Base-by-base conservation (phyloP, 257 asterid genomes). In the Gentiana macrophylla region DNA sequence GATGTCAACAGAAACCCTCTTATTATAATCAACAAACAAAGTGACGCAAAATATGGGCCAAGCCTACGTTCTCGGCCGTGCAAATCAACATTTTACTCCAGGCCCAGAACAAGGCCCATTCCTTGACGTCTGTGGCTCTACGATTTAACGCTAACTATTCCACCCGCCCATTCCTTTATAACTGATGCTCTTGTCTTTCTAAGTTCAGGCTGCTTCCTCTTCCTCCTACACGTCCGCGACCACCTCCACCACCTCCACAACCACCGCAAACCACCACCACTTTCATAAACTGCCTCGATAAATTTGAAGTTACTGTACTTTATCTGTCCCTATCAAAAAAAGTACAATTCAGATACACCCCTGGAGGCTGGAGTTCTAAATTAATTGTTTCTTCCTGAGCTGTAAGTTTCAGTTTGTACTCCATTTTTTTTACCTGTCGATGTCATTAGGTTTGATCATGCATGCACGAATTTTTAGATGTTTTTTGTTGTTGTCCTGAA, bases 91-190 rank as follows among this genome's bases (percentile, higher is more conserved):
- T 13, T 5, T 32, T 6, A 47, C 53, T 49, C 44, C 50, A 34
- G 4, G 52, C 12, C 15, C 55, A 44, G 35, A 60, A 13, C n/a
- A 35, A 33, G 66, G 66, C 71, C 71, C 66, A 66, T 51, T 51
- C 51, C 65, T 60, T 51, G 54, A 59, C 32, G 50, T 57, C 61
- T 57, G 43, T 45, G 49, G 34, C 32, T 47, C 53, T 15, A 13
- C 32, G 53, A 50, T 35, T 43, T 35, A 59, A 59, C 71, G 65
- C 67, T 49, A 62, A 34, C 56, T 59, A 24, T 33, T 48, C 60
- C 44, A 56, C 62, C 32, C 71, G 56, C 58, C 36, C 63, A 41
- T 59, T 53, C 56, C 12, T 44, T 53, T 24, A 24, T 24, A 24
- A 24, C 24, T 24, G 24, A 24, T 24, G 24, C 24, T 24, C 24